These are phyloP conservation scores for Pyrenopolyporus hunteri DNA, from an alignment of 495 filamentous ascomycete genomes.

Conservation along the genomic window DNA sequence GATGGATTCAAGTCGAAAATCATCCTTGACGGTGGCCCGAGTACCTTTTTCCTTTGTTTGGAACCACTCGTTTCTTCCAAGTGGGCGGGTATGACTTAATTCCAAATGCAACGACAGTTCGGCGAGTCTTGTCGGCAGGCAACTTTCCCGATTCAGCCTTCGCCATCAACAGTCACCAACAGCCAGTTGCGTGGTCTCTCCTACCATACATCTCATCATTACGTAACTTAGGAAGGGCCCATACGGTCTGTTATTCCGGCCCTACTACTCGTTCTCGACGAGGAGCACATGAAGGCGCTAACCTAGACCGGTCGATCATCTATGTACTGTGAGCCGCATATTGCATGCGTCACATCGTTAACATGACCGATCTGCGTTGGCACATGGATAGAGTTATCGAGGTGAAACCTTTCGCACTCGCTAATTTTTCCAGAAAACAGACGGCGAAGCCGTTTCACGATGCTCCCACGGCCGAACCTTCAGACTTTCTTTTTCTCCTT, in stretches of 20 bases:
- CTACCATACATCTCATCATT: conserved; percentile 13
- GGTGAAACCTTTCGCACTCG: too few species aligned
- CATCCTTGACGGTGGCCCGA: conserved; percentile 1
- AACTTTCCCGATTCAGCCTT: conserved; percentile 2
- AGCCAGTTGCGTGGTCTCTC: not conserved
- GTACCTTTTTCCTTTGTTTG: conserved; percentile 6
- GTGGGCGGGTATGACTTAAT: not conserved
- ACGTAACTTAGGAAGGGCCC: conserved; percentile 21
- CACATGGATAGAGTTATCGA: conserved; percentile 6
- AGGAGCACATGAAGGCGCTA: not conserved
- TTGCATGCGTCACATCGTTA: conserved; percentile 16
- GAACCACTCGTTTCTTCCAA: conserved; percentile 1
- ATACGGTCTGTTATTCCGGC: not conserved
- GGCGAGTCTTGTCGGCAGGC: conserved; percentile 3
- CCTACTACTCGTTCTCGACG: conserved; percentile 1
- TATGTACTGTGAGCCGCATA: conserved; percentile 25
- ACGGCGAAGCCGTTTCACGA: too few species aligned
- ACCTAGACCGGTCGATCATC: conserved; percentile 22
- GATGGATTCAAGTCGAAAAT: conserved; percentile 16
- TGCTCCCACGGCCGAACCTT: not conserved
- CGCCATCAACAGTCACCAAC: conserved; percentile 1
- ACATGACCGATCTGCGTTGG: conserved; percentile 4
- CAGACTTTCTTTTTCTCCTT: conserved; percentile 1
- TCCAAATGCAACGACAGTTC: not conserved
- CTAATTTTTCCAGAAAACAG: too few species aligned